Conservation (phyloP, 192 early-diverging fungal genomes). For the Backusella circina region DNA sequence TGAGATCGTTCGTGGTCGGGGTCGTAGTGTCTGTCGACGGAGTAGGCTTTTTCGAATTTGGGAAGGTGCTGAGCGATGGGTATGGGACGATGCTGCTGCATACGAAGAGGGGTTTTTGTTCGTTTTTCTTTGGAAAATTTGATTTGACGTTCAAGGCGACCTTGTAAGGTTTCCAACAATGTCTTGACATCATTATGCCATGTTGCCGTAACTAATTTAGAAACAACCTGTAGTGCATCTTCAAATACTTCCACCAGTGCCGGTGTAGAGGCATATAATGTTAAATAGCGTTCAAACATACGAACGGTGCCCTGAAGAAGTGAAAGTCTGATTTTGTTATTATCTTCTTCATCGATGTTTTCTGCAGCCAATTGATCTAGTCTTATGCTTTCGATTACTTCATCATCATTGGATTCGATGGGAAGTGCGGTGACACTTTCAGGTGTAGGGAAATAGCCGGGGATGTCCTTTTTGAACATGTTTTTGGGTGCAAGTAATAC, state of each 20-base stretch:
- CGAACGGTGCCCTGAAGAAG: constrained; percentile 36
- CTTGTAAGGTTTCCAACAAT: constrained; percentile 29
- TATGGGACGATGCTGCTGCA: constrained; percentile 85
- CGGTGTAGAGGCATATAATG: constrained; percentile 54
- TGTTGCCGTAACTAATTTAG: constrained; percentile 13
- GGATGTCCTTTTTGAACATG: constrained; percentile 25
- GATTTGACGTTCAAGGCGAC: constrained; percentile 48
- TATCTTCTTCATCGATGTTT: neutral
- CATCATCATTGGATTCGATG: constrained; percentile 22
- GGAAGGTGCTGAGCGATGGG: constrained; percentile 85
- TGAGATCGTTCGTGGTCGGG: constrained; percentile 74
- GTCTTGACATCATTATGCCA: constrained; percentile 31
- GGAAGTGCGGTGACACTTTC: constrained; percentile 27
- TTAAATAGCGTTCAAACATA: constrained; percentile 42
- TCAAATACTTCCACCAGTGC: constrained; percentile 67
- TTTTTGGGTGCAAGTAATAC: constrained; percentile 42
- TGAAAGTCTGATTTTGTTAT: constrained; percentile 29
- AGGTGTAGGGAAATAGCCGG: constrained; percentile 44
- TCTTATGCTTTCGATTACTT: constrained; percentile 8
- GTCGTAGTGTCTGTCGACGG: constrained; percentile 80
- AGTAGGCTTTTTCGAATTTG: constrained; percentile 91
- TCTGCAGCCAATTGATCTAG: constrained; percentile 15
- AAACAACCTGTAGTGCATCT: constrained; percentile 30
- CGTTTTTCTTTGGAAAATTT: constrained; percentile 49
- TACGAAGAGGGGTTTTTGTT: constrained; percentile 58